These are phyloP conservation scores for Orychophragmus violaceus DNA, from an alignment of 345 rosid genomes.

Conservation along the genomic window DNA sequence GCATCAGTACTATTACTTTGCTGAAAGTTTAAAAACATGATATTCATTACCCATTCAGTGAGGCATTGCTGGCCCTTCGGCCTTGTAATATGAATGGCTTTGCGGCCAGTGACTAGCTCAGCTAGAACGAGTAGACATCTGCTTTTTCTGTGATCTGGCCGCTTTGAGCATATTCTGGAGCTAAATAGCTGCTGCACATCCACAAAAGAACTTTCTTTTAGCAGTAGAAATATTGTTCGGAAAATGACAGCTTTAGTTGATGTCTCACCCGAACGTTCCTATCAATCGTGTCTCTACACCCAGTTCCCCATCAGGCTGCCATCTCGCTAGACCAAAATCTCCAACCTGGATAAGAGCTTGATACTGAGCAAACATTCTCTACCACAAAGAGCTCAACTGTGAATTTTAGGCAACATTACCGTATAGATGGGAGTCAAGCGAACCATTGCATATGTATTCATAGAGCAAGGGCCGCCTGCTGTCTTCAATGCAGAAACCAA, in stretches of 20 bases:
- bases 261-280: conserved; percentile 89
- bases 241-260: background rate
- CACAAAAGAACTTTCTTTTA: background rate
- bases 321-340: too few species aligned
- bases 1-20: conserved; percentile 1
- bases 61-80: conserved; percentile 98
- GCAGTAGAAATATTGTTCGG: background rate
- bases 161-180: too few species aligned
- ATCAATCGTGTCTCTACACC: conserved; percentile 96
- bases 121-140: too few species aligned
- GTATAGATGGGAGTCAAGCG: conserved; percentile 83
- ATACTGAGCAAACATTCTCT: conserved; percentile 4
- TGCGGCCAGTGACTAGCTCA: too few species aligned
- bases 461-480: conserved; percentile 89
- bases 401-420: conserved; percentile 37
- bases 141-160: too few species aligned
- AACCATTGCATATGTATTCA: conserved; percentile 92
- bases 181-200: conserved; percentile 52
- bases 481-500: too few species aligned
- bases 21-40: background rate
- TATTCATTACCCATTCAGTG: conserved; percentile 76
- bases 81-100: conserved; percentile 76
- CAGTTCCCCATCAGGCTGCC: too few species aligned
- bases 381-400: background rate
- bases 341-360: conserved; percentile 44